Evolutionary conservation across 257 asterid species (phyloP).

Genomic region (Pogostemon cablin): DNA sequence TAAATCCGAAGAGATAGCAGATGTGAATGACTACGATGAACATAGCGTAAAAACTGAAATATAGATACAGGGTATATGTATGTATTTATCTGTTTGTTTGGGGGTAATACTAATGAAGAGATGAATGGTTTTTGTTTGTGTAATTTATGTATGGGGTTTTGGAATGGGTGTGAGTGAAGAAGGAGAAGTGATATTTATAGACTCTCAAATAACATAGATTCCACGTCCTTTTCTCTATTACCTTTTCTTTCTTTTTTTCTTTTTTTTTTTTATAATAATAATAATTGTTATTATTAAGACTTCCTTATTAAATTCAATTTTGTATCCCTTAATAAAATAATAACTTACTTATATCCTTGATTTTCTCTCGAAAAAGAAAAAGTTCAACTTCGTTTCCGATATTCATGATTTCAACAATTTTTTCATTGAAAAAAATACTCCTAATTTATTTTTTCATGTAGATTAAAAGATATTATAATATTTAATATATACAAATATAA

Average conservation of each 20-base stretch:
- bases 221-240: background rate
- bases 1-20: constrained; percentile 20
- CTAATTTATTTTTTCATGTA: too few species aligned
- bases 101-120: too few species aligned
- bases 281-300: background rate
- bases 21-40: constrained; percentile 18
- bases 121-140: background rate
- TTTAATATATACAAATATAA: too few species aligned
- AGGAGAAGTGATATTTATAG: constrained; percentile 47
- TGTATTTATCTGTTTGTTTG: background rate
- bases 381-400: too few species aligned
- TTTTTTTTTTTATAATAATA: too few species aligned
- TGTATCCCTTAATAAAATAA: background rate
- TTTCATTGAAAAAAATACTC: too few species aligned
- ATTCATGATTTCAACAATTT: too few species aligned
- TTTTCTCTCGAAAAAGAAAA: too few species aligned
- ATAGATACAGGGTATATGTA: background rate
- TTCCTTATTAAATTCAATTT: background rate
- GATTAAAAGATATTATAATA: too few species aligned
- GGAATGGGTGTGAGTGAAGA: constrained; percentile 35
- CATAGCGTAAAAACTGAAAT: constrained; percentile 17
- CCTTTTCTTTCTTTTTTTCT: background rate
- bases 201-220: constrained; percentile 26
- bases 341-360: too few species aligned
- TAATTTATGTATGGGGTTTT: background rate